Evolutionary conservation across 129 eudicot species (phyloP).

Genomic region (Saussurea involucrata): DNA sequence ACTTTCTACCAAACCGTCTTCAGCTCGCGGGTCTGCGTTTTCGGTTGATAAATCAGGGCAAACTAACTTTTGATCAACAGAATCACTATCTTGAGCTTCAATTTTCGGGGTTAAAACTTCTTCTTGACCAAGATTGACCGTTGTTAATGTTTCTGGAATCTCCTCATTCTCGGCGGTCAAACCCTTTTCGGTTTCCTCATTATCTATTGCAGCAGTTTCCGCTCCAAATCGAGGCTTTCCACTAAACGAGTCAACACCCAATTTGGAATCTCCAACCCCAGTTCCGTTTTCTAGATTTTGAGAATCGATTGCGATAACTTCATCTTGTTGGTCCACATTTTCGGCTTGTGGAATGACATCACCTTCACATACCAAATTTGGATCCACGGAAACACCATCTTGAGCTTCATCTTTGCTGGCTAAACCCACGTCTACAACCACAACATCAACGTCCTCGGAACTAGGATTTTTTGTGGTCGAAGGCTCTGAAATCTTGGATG

Average conservation of each 20-base stretch:
- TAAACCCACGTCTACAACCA: constrained; percentile 23
- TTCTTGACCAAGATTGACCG: constrained; percentile 11
- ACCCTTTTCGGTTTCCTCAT: constrained; percentile 3
- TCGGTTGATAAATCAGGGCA: constrained; percentile 6
- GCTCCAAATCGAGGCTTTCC: not conserved
- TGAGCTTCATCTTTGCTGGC: constrained; percentile 18
- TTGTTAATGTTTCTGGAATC: constrained; percentile 8
- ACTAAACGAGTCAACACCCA: not conserved
- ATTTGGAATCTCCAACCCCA: not conserved
- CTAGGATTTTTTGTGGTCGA: not conserved
- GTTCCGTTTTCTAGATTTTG: not conserved
- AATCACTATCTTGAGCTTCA: constrained; percentile 14
- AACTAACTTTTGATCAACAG: constrained; percentile 9
- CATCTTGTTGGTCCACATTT: constrained; percentile 7
- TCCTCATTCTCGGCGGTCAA: not conserved
- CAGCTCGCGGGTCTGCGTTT: not conserved
- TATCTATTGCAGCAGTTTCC: constrained; percentile 10
- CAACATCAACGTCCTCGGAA: not conserved
- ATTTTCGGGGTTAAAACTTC: constrained; percentile 2
- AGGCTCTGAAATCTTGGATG: constrained; percentile 1
- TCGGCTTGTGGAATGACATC: not conserved
- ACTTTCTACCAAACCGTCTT: not conserved
- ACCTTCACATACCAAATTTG: not conserved
- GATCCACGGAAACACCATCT: constrained; percentile 14
- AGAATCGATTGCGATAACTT: constrained; percentile 1